A percentile compares a stretch with the other conserved stretches of the same genome.
Evolutionary conservation across 495 filamentous ascomycete species (phyloP).

Genomic region (Ascodesmis nigricans): DNA sequence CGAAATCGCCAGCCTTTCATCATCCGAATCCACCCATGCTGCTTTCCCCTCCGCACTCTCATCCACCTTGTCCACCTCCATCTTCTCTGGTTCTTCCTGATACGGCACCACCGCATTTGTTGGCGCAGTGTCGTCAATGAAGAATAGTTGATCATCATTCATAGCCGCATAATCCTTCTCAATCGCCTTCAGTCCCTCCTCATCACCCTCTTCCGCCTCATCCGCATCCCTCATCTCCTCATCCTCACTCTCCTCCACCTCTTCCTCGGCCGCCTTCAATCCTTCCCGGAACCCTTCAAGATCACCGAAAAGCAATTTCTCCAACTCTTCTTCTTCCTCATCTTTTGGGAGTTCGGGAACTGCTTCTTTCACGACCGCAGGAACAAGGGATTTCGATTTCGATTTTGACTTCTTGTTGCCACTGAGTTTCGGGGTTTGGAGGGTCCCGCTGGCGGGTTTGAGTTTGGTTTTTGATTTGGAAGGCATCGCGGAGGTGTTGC

Average conservation of each 20-base stretch:
- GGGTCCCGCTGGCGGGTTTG: too few species aligned
- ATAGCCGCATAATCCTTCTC: neutral
- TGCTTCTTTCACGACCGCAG: neutral
- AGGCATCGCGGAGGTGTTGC: too few species aligned
- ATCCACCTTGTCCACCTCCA: slow-evolving; percentile 21
- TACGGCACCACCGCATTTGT: slow-evolving; percentile 14
- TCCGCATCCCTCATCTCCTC: slow-evolving; percentile 8
- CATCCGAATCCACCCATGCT: slow-evolving; percentile 90
- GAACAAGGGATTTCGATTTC: neutral
- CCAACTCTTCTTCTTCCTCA: slow-evolving; percentile 58
- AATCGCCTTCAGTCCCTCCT: neutral
- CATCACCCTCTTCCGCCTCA: neutral
- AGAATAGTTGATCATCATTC: slow-evolving; percentile 30
- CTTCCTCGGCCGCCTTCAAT: slow-evolving; percentile 28
- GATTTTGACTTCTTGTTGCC: neutral
- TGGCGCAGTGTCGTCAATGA: slow-evolving; percentile 32
- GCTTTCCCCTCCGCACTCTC: slow-evolving; percentile 25
- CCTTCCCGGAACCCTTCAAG: slow-evolving; percentile 53
- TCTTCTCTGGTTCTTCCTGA: slow-evolving; percentile 28
- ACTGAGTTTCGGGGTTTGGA: too few species aligned
- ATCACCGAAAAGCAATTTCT: slow-evolving; percentile 69
- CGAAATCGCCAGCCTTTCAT: slow-evolving; percentile 67
- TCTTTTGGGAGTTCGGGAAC: slow-evolving; percentile 32
- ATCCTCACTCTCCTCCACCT: slow-evolving; percentile 21
- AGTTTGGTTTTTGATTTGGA: too few species aligned